phyloP scores from a whole-genome alignment of 176 grass and related monocot species.

The Puya raimondii region DNA sequence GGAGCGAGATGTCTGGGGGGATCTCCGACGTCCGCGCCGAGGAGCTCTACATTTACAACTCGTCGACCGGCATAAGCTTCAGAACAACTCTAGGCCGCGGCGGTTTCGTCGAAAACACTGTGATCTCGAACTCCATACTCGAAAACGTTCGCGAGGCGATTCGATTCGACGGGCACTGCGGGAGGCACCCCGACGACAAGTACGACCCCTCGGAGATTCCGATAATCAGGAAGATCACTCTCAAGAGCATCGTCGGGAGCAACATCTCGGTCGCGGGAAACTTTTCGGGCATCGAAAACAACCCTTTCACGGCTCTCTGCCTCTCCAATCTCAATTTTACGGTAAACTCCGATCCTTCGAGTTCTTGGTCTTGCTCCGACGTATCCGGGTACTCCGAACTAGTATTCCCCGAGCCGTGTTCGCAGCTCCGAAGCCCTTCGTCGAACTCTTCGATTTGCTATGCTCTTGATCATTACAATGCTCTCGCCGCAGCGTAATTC shows the following conservation, averaged over 20 bases:
- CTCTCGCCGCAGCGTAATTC: conserved; percentile 39
- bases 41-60: conserved; percentile 36
- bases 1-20: conserved; percentile 85
- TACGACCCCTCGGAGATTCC: conserved; percentile 60
- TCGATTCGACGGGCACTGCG: conserved; percentile 50
- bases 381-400: conserved; percentile 62
- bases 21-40: conserved; percentile 52
- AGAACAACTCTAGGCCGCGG: conserved; percentile 53
- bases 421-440: conserved; percentile 34
- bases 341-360: conserved; percentile 15
- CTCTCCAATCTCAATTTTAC: conserved; percentile 54
- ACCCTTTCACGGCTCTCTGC: conserved; percentile 67
- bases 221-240: conserved; percentile 39
- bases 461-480: conserved; percentile 39
- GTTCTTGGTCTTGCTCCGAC: conserved; percentile 63
- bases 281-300: conserved; percentile 55
- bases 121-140: conserved; percentile 53
- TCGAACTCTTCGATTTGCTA: conserved; percentile 57
- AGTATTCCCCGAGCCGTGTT: conserved; percentile 60
- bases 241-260: conserved; percentile 60
- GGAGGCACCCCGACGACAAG: conserved; percentile 41
- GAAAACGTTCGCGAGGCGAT: conserved; percentile 45
- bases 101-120: conserved; percentile 47
- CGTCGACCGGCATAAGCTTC: conserved; percentile 54
- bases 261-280: conserved; percentile 54